Base-by-base conservation (phyloP, 139 green algal genomes). In the Trebouxia sp. region DNA sequence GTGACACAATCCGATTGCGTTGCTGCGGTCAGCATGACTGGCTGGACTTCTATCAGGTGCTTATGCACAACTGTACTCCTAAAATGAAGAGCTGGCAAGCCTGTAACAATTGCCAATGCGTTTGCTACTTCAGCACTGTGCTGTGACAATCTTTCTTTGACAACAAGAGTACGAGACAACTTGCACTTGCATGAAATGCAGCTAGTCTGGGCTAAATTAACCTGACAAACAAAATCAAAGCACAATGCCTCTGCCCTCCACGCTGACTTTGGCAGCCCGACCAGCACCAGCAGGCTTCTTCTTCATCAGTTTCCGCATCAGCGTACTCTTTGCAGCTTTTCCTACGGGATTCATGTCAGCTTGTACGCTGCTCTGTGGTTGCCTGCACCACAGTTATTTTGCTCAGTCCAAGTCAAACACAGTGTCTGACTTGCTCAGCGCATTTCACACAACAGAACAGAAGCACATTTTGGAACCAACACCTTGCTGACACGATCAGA, bases 201-300 rank as follows among this genome's bases (percentile, higher is more conserved):
- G n/a, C n/a, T n/a, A n/a, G n/a, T n/a, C n/a, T n/a, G n/a, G n/a
- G n/a, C n/a, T n/a, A n/a, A n/a, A n/a, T n/a, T n/a, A n/a, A n/a
- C n/a, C n/a, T n/a, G n/a, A n/a, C n/a, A n/a, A 24, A 39, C 11
- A 26, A 0, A 14, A n/a, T 78, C 17, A 83, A 7, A 90, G 66
- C 3, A 72, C 83, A 41, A 90, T 76, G 26, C 81, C 86, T 45
- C 86, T 79, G 6, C 86, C 86, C 50, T 90, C 78, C 38, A 90
- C 76, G 24, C 74, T 84, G 7, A 88, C 79, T 17, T 87, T 82
- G 6, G 86, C 86, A 41, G 87, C 86, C 41, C 81, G 79, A 22
- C 67, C 76, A 38, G 50, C 53, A 55, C 37, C 62, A 11, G 32
- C 50, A 5, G 45, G 55, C 41, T 80, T 69, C 75, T 90, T 90